Evolutionary conservation across 1,284 basidiomycete genomes (phyloP), one percentile per base, ranked within the genome.

Genomic region (Moniliella sp.): DNA sequence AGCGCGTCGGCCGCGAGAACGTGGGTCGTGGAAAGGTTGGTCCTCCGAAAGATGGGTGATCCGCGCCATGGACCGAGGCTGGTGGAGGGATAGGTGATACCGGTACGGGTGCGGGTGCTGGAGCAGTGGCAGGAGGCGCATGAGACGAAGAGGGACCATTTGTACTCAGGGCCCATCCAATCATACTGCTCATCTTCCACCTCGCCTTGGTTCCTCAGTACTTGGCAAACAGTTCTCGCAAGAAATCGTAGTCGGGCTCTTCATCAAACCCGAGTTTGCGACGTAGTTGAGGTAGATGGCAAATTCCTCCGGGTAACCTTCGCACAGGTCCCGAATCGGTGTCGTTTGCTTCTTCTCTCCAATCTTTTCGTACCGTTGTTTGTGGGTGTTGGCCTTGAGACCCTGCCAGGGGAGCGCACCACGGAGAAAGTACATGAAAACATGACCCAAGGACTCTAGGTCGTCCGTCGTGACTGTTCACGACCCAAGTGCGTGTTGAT

Each of bases 261-360:
- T 39, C 37, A 8, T 28, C 29, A 18, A 35, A 39, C 15, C 30
- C 33, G 18, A 39, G 37, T 7, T 34, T 27, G 15, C 37, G 29
- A 23, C 26, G 18, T 25, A 35, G 21, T 27, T 17, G 15, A 39
- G 26, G 27, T 19, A 36, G 17, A 28, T 27, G 12, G 13, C 11
- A 27, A 91, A 91, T 66, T 93, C 86, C 65, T 84, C 84, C 45
- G 86, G 84, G 72, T 86, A 91, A 18, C 81, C 82, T 48, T 83
- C 82, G 68, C 84, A 91, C 15, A 94, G 73, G 36, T 84, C 69
- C 61, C 93, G 83, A 36, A 83, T 93, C 13, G 86, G 82, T 0
- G 84, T 91, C 18, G 84, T 91, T 84, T 93, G 93, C 73, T 93
- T 86, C 74, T 93, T 94, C 68, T 93, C 86, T 83, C 91, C 91